Conservation (phyloP, 2,329 filamentous ascomycete species). For the Hymenoscyphus infarciens region DNA sequence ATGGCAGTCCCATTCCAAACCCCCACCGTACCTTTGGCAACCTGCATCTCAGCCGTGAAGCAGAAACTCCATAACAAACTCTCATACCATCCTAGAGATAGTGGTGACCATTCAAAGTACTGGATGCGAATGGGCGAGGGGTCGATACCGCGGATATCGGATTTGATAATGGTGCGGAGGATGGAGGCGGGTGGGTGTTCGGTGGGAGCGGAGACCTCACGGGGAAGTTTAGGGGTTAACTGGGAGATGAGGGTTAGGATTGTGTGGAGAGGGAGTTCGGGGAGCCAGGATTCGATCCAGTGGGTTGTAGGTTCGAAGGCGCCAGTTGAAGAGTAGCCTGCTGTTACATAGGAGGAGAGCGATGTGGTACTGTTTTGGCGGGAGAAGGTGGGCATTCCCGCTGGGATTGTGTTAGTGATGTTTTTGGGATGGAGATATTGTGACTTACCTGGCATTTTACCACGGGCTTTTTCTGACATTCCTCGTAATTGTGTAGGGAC, state of each 20-base stretch:
- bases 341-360: constrained; percentile 61
- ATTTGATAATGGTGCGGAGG: constrained; percentile 53
- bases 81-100: constrained; percentile 93
- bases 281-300: constrained; percentile 95
- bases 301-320: constrained; percentile 73
- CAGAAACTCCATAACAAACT: constrained; percentile 91
- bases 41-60: constrained; percentile 85
- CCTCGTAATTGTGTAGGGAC: constrained; percentile 79
- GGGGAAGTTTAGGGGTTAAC: constrained; percentile 53
- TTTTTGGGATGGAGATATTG: neutral
- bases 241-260: constrained; percentile 73
- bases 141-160: constrained; percentile 69
- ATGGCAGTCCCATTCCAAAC: constrained; percentile 92
- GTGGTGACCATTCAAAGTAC: constrained; percentile 88
- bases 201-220: constrained; percentile 40
- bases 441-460: constrained; percentile 70
- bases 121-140: constrained; percentile 73
- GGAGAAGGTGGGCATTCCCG: constrained; percentile 76
- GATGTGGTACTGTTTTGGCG: constrained; percentile 87
- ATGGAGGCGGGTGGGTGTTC: constrained; percentile 45
- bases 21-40: constrained; percentile 80
- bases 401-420: constrained; percentile 34
- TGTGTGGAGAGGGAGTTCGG: constrained; percentile 83
- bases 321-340: constrained; percentile 52
- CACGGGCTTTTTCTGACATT: constrained; percentile 95